phyloP scores from a whole-genome alignment of 345 rosid species.

The Durio zibethinus region DNA sequence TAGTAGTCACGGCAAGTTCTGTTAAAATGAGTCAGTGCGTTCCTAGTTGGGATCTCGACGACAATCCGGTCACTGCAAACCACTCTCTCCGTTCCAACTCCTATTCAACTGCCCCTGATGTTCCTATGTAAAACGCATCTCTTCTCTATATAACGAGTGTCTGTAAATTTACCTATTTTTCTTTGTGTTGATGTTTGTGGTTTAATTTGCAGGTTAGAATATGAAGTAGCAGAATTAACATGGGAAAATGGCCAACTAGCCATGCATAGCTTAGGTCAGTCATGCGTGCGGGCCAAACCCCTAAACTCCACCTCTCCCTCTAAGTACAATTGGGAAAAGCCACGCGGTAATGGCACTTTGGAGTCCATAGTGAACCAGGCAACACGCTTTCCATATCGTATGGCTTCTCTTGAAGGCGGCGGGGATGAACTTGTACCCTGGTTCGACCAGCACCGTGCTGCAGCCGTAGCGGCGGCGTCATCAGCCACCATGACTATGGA shows the following conservation, averaged over 20 bases:
- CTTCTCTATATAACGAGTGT: not conserved
- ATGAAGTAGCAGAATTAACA: constrained; percentile 88
- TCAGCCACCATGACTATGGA: constrained; percentile 50
- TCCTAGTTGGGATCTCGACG: constrained; percentile 69
- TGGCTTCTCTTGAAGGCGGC: not conserved
- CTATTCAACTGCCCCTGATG: constrained; percentile 37
- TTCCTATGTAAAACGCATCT: constrained; percentile 39
- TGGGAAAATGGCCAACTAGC: constrained; percentile 93
- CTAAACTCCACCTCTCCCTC: constrained; percentile 20
- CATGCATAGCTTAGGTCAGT: constrained; percentile 70
- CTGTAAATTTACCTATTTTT: not conserved
- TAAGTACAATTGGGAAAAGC: constrained; percentile 54
- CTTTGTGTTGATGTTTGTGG: not conserved
- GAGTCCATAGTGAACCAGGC: constrained; percentile 94
- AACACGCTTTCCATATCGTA: constrained; percentile 31
- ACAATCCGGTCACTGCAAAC: constrained; percentile 25
- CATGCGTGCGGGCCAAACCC: constrained; percentile 40
- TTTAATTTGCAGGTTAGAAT: constrained; percentile 49
- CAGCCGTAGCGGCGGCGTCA: not conserved
- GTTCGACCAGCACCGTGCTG: constrained; percentile 36
- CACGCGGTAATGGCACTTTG: constrained; percentile 64
- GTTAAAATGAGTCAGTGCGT: constrained; percentile 78
- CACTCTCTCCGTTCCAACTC: constrained; percentile 41
- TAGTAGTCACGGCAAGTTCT: not conserved
- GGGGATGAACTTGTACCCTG: constrained; percentile 49